These are phyloP conservation scores for Kodamaea kakaduensis DNA, from an alignment of 805 yeast species.

Conservation along the genomic window DNA sequence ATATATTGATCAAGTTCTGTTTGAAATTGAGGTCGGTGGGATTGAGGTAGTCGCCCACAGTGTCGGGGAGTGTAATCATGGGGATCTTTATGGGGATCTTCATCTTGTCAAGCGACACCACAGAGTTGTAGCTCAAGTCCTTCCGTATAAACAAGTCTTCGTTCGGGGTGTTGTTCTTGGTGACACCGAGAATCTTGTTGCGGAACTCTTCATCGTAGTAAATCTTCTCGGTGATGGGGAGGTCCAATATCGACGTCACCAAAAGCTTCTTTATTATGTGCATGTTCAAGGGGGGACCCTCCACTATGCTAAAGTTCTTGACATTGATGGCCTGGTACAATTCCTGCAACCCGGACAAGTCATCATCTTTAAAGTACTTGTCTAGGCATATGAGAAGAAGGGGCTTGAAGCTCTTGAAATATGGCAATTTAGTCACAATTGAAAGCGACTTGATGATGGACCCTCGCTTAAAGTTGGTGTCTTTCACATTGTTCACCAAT, in stretches of 20 bases:
- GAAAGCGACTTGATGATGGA: constrained; percentile 57
- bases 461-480: constrained; percentile 50
- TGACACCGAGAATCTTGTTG: constrained; percentile 30
- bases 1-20: constrained; percentile 31
- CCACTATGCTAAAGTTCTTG: constrained; percentile 24
- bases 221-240: constrained; percentile 39
- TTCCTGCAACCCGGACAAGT: constrained; percentile 19
- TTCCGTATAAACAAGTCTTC: constrained; percentile 38
- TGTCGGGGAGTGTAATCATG: constrained; percentile 38
- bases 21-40: constrained; percentile 44
- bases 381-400: constrained; percentile 51
- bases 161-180: constrained; percentile 21
- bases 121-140: constrained; percentile 40
- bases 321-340: constrained; percentile 31
- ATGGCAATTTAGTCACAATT: constrained; percentile 50
- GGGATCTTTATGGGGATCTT: constrained; percentile 44
- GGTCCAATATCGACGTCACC: constrained; percentile 40
- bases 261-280: constrained; percentile 34
- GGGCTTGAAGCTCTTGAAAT: constrained; percentile 57
- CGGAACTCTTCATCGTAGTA: constrained; percentile 38
- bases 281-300: constrained; percentile 13
- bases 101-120: constrained; percentile 36
- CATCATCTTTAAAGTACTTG: constrained; percentile 32
- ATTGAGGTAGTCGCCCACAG: constrained; percentile 41
- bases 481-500: constrained; percentile 47